phyloP scores from a whole-genome alignment of 306 rosid species.

The Rosa multiflora region DNA sequence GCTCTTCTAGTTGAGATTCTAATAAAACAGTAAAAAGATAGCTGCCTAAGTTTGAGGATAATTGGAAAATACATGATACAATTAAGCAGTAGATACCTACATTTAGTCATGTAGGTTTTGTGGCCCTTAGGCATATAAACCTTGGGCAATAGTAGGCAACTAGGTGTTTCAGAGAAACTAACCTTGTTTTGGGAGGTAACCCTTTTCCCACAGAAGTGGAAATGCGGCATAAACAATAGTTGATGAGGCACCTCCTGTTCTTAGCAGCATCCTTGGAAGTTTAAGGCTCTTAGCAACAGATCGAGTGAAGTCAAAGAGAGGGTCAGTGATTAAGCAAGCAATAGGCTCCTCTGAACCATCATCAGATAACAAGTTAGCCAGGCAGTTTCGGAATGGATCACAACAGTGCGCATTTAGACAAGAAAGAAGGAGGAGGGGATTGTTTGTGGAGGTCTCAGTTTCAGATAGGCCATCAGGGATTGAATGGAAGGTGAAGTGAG shows the following conservation, averaged over 20 bases:
- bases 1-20: slow-evolving; percentile 43
- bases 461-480: slow-evolving; percentile 25
- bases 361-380: slow-evolving; percentile 25
- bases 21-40: neutral
- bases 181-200: slow-evolving; percentile 31
- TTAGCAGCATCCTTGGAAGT: slow-evolving; percentile 41
- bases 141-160: neutral
- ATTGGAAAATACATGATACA: neutral
- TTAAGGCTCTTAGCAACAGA: slow-evolving; percentile 31
- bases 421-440: slow-evolving; percentile 6
- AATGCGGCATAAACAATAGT: slow-evolving; percentile 31
- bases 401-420: slow-evolving; percentile 31
- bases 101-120: neutral
- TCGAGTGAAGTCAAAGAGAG: slow-evolving; percentile 36
- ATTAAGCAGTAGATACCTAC: too few relatives aligned
- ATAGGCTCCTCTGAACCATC: slow-evolving; percentile 29
- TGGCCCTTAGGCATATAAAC: neutral
- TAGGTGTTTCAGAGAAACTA: neutral
- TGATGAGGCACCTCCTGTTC: slow-evolving; percentile 32
- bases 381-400: slow-evolving; percentile 31
- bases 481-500: slow-evolving; percentile 44
- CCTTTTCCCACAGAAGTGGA: slow-evolving; percentile 32
- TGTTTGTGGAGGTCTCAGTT: slow-evolving; percentile 12
- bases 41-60: neutral
- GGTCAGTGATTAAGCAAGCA: slow-evolving; percentile 53